Evolutionary conservation across 1,139 yeast genomes (phyloP).

Genomic region (Saccharomyces pastorianus): DNA sequence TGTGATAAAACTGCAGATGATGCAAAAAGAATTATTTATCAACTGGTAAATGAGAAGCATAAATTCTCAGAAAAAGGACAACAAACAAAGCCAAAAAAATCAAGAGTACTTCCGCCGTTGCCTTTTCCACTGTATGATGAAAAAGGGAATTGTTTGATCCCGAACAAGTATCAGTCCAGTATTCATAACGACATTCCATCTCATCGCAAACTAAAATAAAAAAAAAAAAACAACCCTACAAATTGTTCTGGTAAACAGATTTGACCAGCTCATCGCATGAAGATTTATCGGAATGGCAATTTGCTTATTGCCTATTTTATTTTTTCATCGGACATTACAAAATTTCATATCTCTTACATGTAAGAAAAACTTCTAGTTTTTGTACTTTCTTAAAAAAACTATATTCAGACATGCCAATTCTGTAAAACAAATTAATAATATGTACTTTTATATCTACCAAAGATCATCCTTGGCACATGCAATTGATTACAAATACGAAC

Average conservation of each 20-base stretch:
- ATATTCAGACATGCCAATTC: not conserved
- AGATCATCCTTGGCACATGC: not conserved
- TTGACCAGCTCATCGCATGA: not conserved
- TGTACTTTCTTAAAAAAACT: not conserved
- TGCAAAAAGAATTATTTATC: slow-evolving; percentile 22
- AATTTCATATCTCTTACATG: not conserved
- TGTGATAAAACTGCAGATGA: slow-evolving; percentile 27
- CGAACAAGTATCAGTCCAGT: not conserved
- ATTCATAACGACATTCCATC: not conserved
- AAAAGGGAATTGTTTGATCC: not conserved
- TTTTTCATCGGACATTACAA: not conserved
- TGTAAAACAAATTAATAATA: not conserved
- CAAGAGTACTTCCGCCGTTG: slow-evolving; percentile 5
- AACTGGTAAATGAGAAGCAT: slow-evolving; percentile 7
- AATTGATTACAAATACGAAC: not conserved
- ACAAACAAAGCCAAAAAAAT: not conserved
- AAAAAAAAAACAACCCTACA: not conserved
- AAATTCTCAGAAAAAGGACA: not conserved
- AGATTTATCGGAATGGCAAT: not conserved
- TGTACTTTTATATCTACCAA: not conserved
- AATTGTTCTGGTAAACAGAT: not conserved
- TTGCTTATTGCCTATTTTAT: not conserved
- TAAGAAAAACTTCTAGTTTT: not conserved
- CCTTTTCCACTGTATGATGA: slow-evolving; percentile 3
- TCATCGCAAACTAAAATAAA: not conserved